Base-by-base conservation (phyloP, 257 asterid genomes). In the Galeopsis tetrahit region DNA sequence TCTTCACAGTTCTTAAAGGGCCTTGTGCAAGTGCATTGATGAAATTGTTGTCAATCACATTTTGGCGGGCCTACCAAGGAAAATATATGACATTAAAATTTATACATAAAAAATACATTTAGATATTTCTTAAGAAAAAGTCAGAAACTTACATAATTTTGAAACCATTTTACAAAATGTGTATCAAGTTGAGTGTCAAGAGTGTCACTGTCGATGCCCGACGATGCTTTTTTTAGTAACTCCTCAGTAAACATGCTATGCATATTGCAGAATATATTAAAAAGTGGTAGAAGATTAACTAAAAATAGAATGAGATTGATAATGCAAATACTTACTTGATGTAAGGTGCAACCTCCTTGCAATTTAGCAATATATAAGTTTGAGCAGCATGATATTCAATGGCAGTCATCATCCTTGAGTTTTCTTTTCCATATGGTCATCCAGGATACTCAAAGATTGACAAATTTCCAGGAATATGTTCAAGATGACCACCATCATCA, bases 101-200 rank as follows among this genome's bases (percentile, higher is more conserved):
- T 8, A 3, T 5, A 31, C 10, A 57, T 9, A 17, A 7, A 7
- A 31, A 10, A 9, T 28, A 57, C 10, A 28, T 57, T 21, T 21
- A 21, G 28, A 21, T 21, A 21, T 21, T 21, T 21, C 28, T 21
- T 21, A 21, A 21, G 31, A 15, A 21, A 1, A 57, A 57, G 9
- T 21, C 21, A 31, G 34, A 9, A 4, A 57, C 39, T 57, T 57
- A 31, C 7, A 4, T 57, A 57, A 57, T 57, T 57, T 31, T 57
- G 14, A 53, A 53, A 53, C 60, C 60, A 17, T 17, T 17, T 17
- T 17, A 11, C 34, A 53, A 53, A 53, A 17, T 57, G n/a, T 9
- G 11, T 57, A 57, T 31, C 63, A 57, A 57, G 63, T 2, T 31
- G 39, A 57, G n/a, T 8, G 63, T 57, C 63, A 7, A 57, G 39